Evolutionary conservation across 495 filamentous ascomycete genomes (phyloP), one percentile per base, ranked within the genome.

Genomic region (Lepidopterella palustris): DNA sequence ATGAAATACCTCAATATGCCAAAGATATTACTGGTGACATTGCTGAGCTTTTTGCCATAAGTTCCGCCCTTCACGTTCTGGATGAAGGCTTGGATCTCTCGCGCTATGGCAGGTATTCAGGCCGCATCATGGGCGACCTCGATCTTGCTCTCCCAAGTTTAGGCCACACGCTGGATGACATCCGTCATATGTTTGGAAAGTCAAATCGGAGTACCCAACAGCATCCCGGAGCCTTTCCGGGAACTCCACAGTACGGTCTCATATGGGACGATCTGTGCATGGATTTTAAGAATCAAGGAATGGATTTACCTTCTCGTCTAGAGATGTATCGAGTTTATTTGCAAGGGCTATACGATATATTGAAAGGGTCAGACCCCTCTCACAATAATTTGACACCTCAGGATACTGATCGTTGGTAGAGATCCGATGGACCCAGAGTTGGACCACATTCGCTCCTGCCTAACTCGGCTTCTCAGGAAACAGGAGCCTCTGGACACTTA

Each of bases 21-120:
- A 74, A 78, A 6, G 80, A 82, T 49, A 80, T 86, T 53, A 81
- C 81, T 20, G 70, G 69, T 10, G 68, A 79, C 11, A 80, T 86
- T 31, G 73, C 77, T 31, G 74, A 81, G 57, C 77, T 84, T 23
- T 83, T 79, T 69, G 73, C 73, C 52, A 78, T 83, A 63, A 79
- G 78, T 58, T 69, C 76, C 10, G 73, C 72, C 9, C 70, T 86
- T 11, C 76, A 74, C 4, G 67, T 64, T n/a, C 60, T 86, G 32
- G 73, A 79, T 4, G 70, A 69, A 25, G 62, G 74, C 24, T 62
- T 74, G 29, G 70, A 72, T 5, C 59, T 72, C 32, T 65, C 62
- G 24, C 68, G 60, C 5, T 75, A 71, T 58, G 65, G 70, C 10
- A 72, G 70, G 42, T 71, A 71, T 35, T 71, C 74, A 48, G 57